Evolutionary conservation across 805 yeast genomes (phyloP).

Genomic region (Maudiozyma bulderi): DNA sequence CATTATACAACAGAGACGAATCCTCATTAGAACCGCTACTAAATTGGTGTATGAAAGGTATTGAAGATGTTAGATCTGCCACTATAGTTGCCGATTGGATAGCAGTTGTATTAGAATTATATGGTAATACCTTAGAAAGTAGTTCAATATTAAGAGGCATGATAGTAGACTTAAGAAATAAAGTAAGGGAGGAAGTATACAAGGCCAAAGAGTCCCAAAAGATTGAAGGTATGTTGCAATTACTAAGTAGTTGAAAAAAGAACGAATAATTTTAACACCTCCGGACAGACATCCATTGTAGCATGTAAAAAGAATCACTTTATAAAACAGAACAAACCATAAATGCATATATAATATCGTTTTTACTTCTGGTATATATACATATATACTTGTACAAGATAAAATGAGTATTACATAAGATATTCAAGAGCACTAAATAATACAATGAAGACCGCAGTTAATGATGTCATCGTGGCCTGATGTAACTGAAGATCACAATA

Average conservation of each 20-base stretch:
- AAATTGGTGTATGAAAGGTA: conserved; percentile 67
- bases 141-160: conserved; percentile 73
- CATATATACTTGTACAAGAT: too few species aligned
- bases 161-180: conserved; percentile 48
- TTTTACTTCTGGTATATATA: too few species aligned
- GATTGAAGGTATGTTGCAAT: conserved; percentile 87
- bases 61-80: conserved; percentile 70
- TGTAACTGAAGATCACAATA: too few species aligned
- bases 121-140: conserved; percentile 59
- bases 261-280: too few species aligned
- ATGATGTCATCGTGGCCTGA: too few species aligned
- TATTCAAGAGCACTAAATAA: too few species aligned
- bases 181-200: conserved; percentile 57
- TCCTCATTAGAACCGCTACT: conserved; percentile 74
- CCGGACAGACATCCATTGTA: too few species aligned
- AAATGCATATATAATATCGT: too few species aligned
- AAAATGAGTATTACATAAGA: too few species aligned
- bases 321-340: too few species aligned
- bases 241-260: conserved; percentile 41
- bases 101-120: conserved; percentile 61
- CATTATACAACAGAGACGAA: conserved; percentile 77
- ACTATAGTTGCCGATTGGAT: conserved; percentile 61
- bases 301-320: too few species aligned
- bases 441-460: too few species aligned
- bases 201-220: conserved; percentile 81